Conservation (phyloP, 1,139 yeast species). For the Yamadazyma friedrichii region DNA sequence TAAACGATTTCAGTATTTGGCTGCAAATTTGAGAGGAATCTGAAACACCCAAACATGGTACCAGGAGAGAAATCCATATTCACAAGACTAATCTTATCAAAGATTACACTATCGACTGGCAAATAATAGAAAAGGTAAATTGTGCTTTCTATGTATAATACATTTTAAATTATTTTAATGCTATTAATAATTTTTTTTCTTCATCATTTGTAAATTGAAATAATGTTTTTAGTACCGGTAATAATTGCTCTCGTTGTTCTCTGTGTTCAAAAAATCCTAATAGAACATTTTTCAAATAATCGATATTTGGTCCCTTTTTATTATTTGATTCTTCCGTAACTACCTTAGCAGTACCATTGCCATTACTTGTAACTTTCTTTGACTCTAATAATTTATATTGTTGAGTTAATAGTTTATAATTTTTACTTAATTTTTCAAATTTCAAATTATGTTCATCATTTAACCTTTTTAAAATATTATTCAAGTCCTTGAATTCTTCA, state of each 20-base stretch:
- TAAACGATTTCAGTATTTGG: no score
- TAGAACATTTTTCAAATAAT: constrained; percentile 83
- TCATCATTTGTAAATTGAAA: constrained; percentile 69
- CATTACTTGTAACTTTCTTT: constrained; percentile 1
- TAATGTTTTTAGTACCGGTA: constrained; percentile 82
- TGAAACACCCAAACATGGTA: no score
- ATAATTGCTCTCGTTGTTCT: constrained; percentile 81
- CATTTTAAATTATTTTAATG: constrained; percentile 41
- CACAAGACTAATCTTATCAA: no score
- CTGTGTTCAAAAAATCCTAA: constrained; percentile 87
- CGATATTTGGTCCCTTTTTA: constrained; percentile 37
- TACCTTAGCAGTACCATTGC: not conserved
- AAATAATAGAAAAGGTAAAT: no score
- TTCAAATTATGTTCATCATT: constrained; percentile 70
- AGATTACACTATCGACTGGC: no score
- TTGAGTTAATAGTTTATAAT: constrained; percentile 58
- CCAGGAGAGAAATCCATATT: no score
- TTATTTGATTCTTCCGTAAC: not conserved
- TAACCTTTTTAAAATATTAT: constrained; percentile 55
- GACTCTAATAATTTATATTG: constrained; percentile 47
- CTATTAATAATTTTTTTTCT: constrained; percentile 64
- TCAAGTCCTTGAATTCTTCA: constrained; percentile 57
- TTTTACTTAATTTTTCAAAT: constrained; percentile 63
- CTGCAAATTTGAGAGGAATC: no score
- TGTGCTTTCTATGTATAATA: no score